Evolutionary conservation across 129 eudicot genomes (phyloP).

Genomic region (Escallonia herrerae): DNA sequence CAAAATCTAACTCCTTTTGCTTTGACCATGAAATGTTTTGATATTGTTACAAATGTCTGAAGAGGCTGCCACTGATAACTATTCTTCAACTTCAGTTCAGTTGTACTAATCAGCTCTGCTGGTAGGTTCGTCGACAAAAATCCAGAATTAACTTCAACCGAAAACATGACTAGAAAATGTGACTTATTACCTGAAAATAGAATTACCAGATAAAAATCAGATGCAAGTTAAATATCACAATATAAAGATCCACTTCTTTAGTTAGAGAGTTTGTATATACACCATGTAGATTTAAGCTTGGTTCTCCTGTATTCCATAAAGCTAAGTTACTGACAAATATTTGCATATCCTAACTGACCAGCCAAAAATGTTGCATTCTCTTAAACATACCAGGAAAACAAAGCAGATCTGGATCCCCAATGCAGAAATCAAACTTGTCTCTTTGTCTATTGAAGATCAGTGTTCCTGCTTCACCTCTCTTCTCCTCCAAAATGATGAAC

Average conservation of each 20-base stretch:
- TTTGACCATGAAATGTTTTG: constrained; percentile 57
- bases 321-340: too few relatives aligned
- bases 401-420: constrained; percentile 74
- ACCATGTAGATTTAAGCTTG: too few relatives aligned
- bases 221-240: neutral
- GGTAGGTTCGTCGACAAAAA: constrained; percentile 57
- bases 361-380: neutral
- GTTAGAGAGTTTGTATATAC: neutral
- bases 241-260: neutral
- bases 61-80: constrained; percentile 95
- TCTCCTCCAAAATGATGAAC: constrained; percentile 47
- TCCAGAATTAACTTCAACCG: constrained; percentile 80
- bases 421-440: constrained; percentile 42
- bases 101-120: constrained; percentile 57
- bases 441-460: constrained; percentile 42
- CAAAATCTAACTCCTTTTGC: constrained; percentile 76
- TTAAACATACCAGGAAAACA: constrained; percentile 53
- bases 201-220: neutral
- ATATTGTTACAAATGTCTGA: constrained; percentile 74
- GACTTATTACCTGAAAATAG: constrained; percentile 51
- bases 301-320: too few relatives aligned
- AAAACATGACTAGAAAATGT: constrained; percentile 60
- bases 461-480: constrained; percentile 31
- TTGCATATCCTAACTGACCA: neutral
- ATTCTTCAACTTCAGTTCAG: constrained; percentile 63